phyloP scores from a whole-genome alignment of 2,329 filamentous ascomycete genomes.

The Alternaria infectoria region DNA sequence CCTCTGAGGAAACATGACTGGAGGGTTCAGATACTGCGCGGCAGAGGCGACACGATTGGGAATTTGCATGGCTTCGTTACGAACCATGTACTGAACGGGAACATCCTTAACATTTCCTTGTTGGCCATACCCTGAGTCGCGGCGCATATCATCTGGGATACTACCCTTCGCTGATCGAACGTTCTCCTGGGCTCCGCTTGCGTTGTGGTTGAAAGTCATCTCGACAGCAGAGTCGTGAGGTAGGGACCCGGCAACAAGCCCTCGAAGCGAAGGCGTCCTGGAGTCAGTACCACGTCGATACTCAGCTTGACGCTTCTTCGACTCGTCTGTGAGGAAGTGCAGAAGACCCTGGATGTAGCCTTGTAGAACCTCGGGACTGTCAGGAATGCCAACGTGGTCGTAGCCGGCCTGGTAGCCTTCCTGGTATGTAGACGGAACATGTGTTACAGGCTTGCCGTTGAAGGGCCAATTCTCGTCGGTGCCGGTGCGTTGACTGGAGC shows the following conservation, averaged over 20 bases:
- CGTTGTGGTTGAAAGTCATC: constrained; percentile 31
- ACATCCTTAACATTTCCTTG: constrained; percentile 15
- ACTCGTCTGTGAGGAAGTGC: constrained; percentile 37
- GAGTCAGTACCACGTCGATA: constrained; percentile 18
- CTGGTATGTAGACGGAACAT: constrained; percentile 44
- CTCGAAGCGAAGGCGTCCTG: constrained; percentile 34
- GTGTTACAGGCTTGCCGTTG: constrained; percentile 22
- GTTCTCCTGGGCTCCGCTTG: constrained; percentile 34
- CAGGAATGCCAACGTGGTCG: constrained; percentile 43
- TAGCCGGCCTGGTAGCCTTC: constrained; percentile 48
- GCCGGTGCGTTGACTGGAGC: constrained; percentile 23
- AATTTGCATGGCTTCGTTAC: constrained; percentile 22
- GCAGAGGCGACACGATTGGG: constrained; percentile 20
- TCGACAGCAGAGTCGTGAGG: constrained; percentile 39
- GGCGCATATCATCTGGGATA: constrained; percentile 11
- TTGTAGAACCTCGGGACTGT: constrained; percentile 39
- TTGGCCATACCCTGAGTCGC: constrained; percentile 22
- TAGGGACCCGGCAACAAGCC: constrained; percentile 28
- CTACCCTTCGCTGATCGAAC: constrained; percentile 21
- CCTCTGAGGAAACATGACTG: constrained; percentile 20
- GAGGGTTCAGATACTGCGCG: constrained; percentile 17
- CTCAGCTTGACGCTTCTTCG: constrained; percentile 24
- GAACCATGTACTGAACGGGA: constrained; percentile 13
- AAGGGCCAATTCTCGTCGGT: constrained; percentile 33
- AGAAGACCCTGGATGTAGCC: constrained; percentile 44